Evolutionary conservation across 306 rosid genomes (phyloP), one percentile per base, ranked within the genome.

Genomic region (Dryas octopetala): DNA sequence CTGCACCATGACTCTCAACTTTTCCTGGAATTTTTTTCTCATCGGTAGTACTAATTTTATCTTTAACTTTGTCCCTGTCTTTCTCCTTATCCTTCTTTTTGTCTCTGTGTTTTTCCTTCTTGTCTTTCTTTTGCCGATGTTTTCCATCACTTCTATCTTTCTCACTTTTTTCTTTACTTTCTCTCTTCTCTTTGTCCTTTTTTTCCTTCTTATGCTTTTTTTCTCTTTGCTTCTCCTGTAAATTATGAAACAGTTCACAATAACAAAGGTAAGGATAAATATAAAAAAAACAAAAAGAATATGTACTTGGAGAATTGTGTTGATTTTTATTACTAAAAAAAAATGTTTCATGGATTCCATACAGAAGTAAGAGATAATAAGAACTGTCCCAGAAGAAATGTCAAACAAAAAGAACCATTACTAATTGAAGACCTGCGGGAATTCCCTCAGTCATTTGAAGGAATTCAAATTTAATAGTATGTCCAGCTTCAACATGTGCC

Each of bases 171-270:
- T 90, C 99, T 78, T 80, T 89, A 63, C 81, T 79, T 68, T 87
- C 97, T 81, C 72, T 86, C 89, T 86, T 90, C 77, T 89, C 97
- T 69, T 83, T 91, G 64, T 87, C 97, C 81, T 58, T 90, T 79
- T 86, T 95, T 53, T 92, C 97, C 79, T 92, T 90, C 77, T 89
- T 95, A 68, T 78, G 88, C 76, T 88, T 90, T 77, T 79, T 90
- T 23, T 91, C 96, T 82, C 74, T 89, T 16, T 81, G 82, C 75
- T 90, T 85, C 81, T 87, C 97, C 98, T 95, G 88, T 71, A 81
- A 72, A 68, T 67, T 66, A 59, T 60, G 65, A 40, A 16, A 63
- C 65, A 4, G 6, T 61, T 53, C 1, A 16, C 32, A 69, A 65
- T 68, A 64, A 69, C 47, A 48, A 52, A 5, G 5, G 46, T 62